Evolutionary conservation across 768 basidiomycete species (phyloP), one percentile per base, ranked within the genome.

Genomic region (Podaxis rugospora): DNA sequence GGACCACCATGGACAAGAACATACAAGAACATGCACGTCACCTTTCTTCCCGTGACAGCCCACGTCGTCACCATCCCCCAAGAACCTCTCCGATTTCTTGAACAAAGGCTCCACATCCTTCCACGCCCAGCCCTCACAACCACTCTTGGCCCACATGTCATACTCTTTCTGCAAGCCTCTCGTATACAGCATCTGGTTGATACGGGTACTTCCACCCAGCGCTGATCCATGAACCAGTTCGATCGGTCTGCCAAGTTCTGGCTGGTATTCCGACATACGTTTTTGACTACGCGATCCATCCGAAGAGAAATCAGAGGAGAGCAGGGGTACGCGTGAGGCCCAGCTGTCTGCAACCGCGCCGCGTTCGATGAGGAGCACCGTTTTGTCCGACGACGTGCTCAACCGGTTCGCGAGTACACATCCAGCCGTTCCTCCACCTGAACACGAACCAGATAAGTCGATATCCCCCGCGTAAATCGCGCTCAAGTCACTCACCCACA

Each of bases 71-170:
- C 51, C 44, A 16, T 54, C 51, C 14, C 40, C 36, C 13, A 61
- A 36, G 64, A 78, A 90, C 21, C 73, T 78, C 69, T 91, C 89
- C 42, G 90, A 88, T 69, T 88, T 90, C 39, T 69, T 77, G 66
- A 90, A 86, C 64, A 88, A 90, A 83, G 72, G 67, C 54, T 76
- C 71, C 56, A 90, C 74, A 54, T 83, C 78, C 57, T 81, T 76
- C 77, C 79, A 86, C 14, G 81, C 71, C 86, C 86, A 91, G 13
- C 81, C 80, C 9, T 80, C 72, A 51, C 88, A 85, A 4, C 78
- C 82, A 10, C 76, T 77, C 83, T 80, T 81, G 75, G 54, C 14
- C 49, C 70, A 73, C 32, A 57, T 51, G 53, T 73, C 65, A 47
- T 70, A 72, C 32, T 74, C 70, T 6, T 46, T 57, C 18, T 65